A percentile compares a stretch with the other conserved stretches of the same genome.
phyloP scores from a whole-genome alignment of 129 eudicot genomes.

The Chrysanthemum lavandulifolium region DNA sequence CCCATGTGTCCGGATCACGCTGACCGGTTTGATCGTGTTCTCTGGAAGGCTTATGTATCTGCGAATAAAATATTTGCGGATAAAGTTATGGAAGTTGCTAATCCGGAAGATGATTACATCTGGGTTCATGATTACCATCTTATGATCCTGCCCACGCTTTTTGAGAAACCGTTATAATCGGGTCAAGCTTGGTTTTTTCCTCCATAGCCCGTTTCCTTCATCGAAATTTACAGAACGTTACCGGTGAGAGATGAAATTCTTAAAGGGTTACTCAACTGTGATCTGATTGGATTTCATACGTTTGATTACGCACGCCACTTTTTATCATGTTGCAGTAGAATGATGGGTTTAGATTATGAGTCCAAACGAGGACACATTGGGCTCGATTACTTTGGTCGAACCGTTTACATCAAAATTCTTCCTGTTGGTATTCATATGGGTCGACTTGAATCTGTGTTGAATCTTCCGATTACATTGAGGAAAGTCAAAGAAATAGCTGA shows the following conservation, averaged over 20 bases:
- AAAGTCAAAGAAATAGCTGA: slow-evolving; percentile 65
- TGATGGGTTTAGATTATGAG: slow-evolving; percentile 80
- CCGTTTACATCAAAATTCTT: slow-evolving; percentile 73
- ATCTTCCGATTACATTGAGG: slow-evolving; percentile 57
- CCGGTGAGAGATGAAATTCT: slow-evolving; percentile 78
- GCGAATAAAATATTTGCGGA: slow-evolving; percentile 85
- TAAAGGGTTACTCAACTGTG: slow-evolving; percentile 76
- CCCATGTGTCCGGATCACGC: slow-evolving; percentile 79
- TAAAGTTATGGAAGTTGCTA: slow-evolving; percentile 76
- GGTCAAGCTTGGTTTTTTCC: slow-evolving; percentile 78
- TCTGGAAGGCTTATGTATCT: slow-evolving; percentile 82
- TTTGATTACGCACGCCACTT: slow-evolving; percentile 90
- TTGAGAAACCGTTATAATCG: slow-evolving; percentile 63
- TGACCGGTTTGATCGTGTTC: slow-evolving; percentile 67
- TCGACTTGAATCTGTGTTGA: slow-evolving; percentile 55
- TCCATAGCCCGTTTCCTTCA: slow-evolving; percentile 92
- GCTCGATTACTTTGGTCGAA: slow-evolving; percentile 83
- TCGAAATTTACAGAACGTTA: slow-evolving; percentile 80
- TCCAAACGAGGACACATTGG: slow-evolving; percentile 87
- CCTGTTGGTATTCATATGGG: slow-evolving; percentile 90
- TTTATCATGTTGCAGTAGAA: slow-evolving; percentile 82
- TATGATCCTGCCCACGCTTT: slow-evolving; percentile 82
- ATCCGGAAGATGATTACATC: slow-evolving; percentile 76
- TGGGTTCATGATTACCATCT: slow-evolving; percentile 95
- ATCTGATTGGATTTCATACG: slow-evolving; percentile 83